These are phyloP conservation scores for Colletotrichum lindemuthianum DNA, from an alignment of 2,329 filamentous ascomycete genomes.

Conservation along the genomic window DNA sequence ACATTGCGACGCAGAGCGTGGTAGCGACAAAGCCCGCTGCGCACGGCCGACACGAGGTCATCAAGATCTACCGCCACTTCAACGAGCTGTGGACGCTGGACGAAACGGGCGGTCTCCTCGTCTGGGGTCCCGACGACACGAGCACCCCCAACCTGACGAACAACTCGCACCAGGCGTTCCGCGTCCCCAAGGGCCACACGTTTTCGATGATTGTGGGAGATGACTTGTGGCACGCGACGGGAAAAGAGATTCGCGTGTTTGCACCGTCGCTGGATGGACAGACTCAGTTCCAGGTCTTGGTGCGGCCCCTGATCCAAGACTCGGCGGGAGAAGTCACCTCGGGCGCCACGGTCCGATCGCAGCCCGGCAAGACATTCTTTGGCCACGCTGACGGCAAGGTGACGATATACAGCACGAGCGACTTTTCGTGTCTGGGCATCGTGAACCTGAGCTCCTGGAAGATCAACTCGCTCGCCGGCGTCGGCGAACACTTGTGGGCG, in stretches of 20 bases:
- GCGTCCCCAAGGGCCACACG: conserved; percentile 82
- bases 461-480: conserved; percentile 86
- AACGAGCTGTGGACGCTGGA: conserved; percentile 96
- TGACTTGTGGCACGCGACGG: conserved; percentile 86
- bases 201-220: conserved; percentile 90
- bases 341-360: conserved; percentile 77
- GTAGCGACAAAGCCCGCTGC: conserved; percentile 74
- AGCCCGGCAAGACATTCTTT: conserved; percentile 85
- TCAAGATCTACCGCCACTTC: conserved; percentile 85
- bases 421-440: conserved; percentile 81
- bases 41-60: conserved; percentile 82
- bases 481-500: conserved; percentile 88
- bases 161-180: conserved; percentile 77
- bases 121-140: conserved; percentile 83
- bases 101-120: conserved; percentile 84
- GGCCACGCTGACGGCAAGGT: conserved; percentile 95
- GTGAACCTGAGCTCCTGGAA: conserved; percentile 94
- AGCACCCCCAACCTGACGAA: conserved; percentile 79
- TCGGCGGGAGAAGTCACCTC: conserved; percentile 88
- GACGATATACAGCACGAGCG: conserved; percentile 84
- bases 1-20: conserved; percentile 78
- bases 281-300: conserved; percentile 78
- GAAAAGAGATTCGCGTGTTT: conserved; percentile 89
- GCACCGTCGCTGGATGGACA: conserved; percentile 75
- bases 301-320: conserved; percentile 75